Percentiles rank a stretch among this genome's conserved stretches.
phyloP scores from a whole-genome alignment of 2,329 filamentous ascomycete genomes.

The Colletotrichum simmondsii region DNA sequence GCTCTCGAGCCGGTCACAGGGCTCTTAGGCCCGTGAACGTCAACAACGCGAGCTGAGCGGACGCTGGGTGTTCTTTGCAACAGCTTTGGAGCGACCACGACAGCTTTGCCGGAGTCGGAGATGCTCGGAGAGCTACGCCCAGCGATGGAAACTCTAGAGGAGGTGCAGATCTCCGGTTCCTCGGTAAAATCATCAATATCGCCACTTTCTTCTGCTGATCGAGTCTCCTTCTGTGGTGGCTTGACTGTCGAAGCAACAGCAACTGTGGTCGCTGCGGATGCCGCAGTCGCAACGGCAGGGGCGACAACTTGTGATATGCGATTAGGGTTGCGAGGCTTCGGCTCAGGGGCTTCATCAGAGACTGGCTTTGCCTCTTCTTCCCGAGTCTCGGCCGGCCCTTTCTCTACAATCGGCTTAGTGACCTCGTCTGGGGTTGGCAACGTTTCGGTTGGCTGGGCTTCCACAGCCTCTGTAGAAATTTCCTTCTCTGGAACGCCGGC shows the following conservation, averaged over 20 bases:
- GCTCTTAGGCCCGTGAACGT: conserved; percentile 64
- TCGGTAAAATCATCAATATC: conserved; percentile 61
- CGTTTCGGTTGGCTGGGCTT: background rate
- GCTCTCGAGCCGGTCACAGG: conserved; percentile 59
- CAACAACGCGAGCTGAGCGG: conserved; percentile 68
- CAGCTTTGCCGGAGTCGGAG: conserved; percentile 57
- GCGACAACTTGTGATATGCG: conserved; percentile 19
- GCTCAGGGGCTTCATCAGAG: conserved; percentile 16
- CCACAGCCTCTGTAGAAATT: conserved; percentile 26
- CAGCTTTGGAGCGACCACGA: conserved; percentile 49
- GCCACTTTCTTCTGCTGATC: conserved; percentile 53
- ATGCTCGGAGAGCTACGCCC: conserved; percentile 61
- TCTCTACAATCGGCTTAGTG: background rate
- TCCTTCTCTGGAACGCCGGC: conserved; percentile 13
- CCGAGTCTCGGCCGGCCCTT: background rate
- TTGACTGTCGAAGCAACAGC: background rate
- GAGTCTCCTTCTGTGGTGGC: background rate
- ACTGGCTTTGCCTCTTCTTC: background rate
- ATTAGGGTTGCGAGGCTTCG: conserved; percentile 32
- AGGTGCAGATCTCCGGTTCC: conserved; percentile 67
- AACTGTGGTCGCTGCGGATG: conserved; percentile 6
- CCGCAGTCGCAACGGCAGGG: conserved; percentile 7
- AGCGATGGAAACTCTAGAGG: conserved; percentile 65
- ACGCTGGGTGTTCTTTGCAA: conserved; percentile 60
- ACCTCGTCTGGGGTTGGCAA: conserved; percentile 1